These are phyloP conservation scores for Macrolepiota fuliginosa DNA, from an alignment of 768 basidiomycete genomes.

Conservation along the genomic window DNA sequence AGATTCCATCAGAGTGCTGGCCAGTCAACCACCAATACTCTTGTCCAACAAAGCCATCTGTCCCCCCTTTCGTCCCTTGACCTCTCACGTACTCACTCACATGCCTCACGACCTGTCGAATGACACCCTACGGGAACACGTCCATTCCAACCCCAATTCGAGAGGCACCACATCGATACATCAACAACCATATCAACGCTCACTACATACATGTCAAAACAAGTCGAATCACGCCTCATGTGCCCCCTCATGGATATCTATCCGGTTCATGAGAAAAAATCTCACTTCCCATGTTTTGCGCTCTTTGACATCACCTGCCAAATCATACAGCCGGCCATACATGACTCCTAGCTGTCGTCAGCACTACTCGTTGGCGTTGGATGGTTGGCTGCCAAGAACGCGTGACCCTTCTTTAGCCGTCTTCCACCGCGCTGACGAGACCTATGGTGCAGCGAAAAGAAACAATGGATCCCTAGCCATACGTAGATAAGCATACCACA, in stretches of 20 bases:
- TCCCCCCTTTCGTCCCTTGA: not conserved
- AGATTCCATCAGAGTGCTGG: not conserved
- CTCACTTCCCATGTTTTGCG: not conserved
- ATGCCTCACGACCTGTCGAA: not conserved
- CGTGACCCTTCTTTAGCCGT: not conserved
- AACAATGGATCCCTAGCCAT: too few species aligned
- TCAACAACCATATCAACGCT: not conserved
- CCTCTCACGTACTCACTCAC: not conserved
- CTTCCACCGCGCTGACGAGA: not conserved
- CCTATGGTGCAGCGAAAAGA: too few species aligned
- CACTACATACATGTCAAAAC: not conserved
- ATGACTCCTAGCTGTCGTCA: not conserved
- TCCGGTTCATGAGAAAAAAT: not conserved
- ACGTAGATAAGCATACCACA: too few species aligned
- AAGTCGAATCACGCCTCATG: not conserved
- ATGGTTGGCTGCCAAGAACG: not conserved
- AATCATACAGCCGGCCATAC: not conserved
- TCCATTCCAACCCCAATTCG: not conserved
- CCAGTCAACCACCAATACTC: not conserved
- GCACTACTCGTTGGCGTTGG: not conserved
- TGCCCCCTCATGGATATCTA: not conserved
- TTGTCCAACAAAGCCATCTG: not conserved
- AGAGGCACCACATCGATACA: not conserved
- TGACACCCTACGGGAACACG: not conserved
- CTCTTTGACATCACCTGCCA: not conserved